Evolutionary conservation across 2,329 filamentous ascomycete species (phyloP).

Genomic region (Aschersonia sp.): DNA sequence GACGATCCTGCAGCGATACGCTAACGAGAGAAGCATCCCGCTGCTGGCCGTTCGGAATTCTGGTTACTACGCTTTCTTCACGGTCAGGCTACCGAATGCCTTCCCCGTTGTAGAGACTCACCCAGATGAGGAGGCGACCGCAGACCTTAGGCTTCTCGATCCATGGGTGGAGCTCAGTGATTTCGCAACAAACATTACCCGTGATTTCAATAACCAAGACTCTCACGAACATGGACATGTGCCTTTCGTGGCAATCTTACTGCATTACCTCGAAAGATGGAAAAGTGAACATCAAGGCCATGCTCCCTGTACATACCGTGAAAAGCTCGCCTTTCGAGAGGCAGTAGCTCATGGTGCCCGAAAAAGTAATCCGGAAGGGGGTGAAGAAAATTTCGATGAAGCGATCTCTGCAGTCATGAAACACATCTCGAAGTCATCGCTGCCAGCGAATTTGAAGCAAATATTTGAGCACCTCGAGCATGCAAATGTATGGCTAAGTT

Average conservation of each 20-base stretch:
- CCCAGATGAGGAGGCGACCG: conserved; percentile 71
- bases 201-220: conserved; percentile 53
- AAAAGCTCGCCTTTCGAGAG: conserved; percentile 73
- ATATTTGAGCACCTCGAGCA: conserved; percentile 56
- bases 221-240: conserved; percentile 83
- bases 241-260: conserved; percentile 69
- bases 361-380: conserved; percentile 63
- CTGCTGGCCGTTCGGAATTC: conserved; percentile 75
- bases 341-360: conserved; percentile 54
- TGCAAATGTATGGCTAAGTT: conserved; percentile 24
- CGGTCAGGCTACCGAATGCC: conserved; percentile 58
- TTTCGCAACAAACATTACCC: conserved; percentile 53
- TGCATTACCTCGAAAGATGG: conserved; percentile 76
- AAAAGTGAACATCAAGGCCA: conserved; percentile 53
- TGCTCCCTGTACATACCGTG: conserved; percentile 60
- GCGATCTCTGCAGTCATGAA: conserved; percentile 79
- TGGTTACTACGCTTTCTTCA: conserved; percentile 85
- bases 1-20: conserved; percentile 30
- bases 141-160: conserved; percentile 68
- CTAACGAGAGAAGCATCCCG: conserved; percentile 47
- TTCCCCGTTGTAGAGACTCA: conserved; percentile 95
- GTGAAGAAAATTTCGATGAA: conserved; percentile 95
- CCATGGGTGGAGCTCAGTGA: conserved; percentile 73
- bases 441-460: conserved; percentile 57
- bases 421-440: conserved; percentile 54